phyloP scores from a whole-genome alignment of 148 eudicot genomes.

The Gaultheria prostrata region DNA sequence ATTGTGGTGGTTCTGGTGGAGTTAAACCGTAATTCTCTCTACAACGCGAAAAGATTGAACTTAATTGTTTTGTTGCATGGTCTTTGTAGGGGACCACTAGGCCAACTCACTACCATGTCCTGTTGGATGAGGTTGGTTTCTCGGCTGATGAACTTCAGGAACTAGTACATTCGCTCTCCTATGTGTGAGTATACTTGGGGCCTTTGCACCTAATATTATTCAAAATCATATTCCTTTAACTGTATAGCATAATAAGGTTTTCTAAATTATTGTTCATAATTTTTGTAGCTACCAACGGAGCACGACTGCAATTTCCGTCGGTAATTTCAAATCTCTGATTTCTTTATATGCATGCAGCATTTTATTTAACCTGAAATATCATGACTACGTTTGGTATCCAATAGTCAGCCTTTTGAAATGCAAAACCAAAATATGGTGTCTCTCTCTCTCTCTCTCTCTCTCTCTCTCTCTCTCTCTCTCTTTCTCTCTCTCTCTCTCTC shows the following conservation, averaged over 20 bases:
- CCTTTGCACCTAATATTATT: neutral
- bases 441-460: neutral
- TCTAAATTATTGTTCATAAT: neutral
- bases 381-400: neutral
- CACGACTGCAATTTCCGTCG: constrained; percentile 88
- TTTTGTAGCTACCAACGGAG: constrained; percentile 79
- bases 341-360: neutral
- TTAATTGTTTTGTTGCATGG: neutral
- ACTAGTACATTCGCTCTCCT: constrained; percentile 72
- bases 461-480: neutral
- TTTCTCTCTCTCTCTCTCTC: too few relatives aligned
- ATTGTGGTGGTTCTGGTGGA: neutral
- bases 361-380: neutral
- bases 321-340: constrained; percentile 31
- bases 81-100: constrained; percentile 74
- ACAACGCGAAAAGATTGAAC: neutral
- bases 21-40: neutral
- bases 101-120: constrained; percentile 93
- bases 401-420: neutral
- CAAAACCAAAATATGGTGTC: neutral
- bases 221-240: neutral
- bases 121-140: constrained; percentile 76
- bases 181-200: constrained; percentile 58
- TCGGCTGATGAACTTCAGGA: constrained; percentile 90
- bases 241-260: neutral